Base-by-base conservation (phyloP, 1,139 yeast species). In the Pichia sp. region DNA sequence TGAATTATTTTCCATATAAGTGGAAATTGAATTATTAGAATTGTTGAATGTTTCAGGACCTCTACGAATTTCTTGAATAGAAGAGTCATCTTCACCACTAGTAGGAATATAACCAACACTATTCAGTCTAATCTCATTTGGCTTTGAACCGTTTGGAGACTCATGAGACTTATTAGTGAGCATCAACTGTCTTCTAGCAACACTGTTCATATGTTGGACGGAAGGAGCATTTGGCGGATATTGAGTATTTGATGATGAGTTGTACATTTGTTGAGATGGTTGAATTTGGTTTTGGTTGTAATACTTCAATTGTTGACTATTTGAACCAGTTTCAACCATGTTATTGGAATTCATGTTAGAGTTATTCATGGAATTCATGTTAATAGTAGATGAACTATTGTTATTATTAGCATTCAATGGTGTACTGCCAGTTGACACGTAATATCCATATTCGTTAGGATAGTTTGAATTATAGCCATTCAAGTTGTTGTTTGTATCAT, bases 51-150 rank as follows among this genome's bases (percentile, higher is more conserved):
- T 59, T 43, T 60, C 66, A 2, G 67, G 67, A 2, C 63, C 65
- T 40, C 65, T 56, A 22, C 53, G 57, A 38, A 66, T 60, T 47
- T 66, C 69, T 50, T 59, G 65, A 40, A 64, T 62, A 4, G 63
- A 55, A 2, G 60, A 51, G 18, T 58, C 61, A 30, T 39, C 45
- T 17, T 53, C 58, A 19, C 47, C 28, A 4, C 42, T 22, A 4
- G 50, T 30, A 22, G 44, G 41, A 20, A 50, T 44, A 33, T 40
- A 40, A 10, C 45, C 40, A n/a, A 33, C 30, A 34, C 33, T 45
- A 27, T 22, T 38, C 42, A 44, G 42, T 28, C 52, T 40, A 11
- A 47, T 18, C 34, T 51, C 54, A 30, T 44, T 45, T 6, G 41
- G 9, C 17, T 27, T 38, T 15, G 44, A 21, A 11, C 24, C 28